phyloP scores from a whole-genome alignment of 2,329 filamentous ascomycete genomes.

The Ophiosphaerella narmari region DNA sequence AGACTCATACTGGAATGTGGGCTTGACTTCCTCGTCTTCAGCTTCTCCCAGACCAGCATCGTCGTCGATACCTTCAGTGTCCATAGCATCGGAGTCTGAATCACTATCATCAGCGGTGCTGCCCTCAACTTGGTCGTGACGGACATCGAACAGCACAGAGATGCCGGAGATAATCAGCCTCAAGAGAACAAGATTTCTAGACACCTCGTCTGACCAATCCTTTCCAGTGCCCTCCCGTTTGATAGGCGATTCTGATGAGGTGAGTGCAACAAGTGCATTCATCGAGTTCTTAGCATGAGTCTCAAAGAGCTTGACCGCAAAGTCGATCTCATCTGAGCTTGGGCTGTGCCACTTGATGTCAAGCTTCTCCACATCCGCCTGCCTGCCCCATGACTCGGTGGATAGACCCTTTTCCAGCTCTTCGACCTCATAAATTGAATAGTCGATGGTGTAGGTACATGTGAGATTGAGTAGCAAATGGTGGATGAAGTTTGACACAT shows the following conservation, averaged over 20 bases:
- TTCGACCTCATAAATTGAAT: constrained; percentile 81
- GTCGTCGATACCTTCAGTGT: constrained; percentile 53
- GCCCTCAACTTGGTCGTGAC: constrained; percentile 45
- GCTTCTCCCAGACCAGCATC: constrained; percentile 64
- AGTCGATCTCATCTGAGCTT: constrained; percentile 76
- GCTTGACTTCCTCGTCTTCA: constrained; percentile 81
- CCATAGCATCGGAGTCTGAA: constrained; percentile 46
- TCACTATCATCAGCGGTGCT: constrained; percentile 58
- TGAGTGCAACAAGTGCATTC: constrained; percentile 75
- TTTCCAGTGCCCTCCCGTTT: constrained; percentile 95
- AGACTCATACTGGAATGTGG: constrained; percentile 85
- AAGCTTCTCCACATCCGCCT: constrained; percentile 73
- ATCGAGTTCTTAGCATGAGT: constrained; percentile 80
- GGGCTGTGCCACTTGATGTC: constrained; percentile 93
- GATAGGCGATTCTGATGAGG: constrained; percentile 77
- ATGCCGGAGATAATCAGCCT: constrained; percentile 89
- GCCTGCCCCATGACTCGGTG: constrained; percentile 81
- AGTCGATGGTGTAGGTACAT: constrained; percentile 90
- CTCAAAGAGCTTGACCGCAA: constrained; percentile 87
- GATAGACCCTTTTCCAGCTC: constrained; percentile 73
- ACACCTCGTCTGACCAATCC: constrained; percentile 98
- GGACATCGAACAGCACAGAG: constrained; percentile 83
- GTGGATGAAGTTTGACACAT: constrained; percentile 97
- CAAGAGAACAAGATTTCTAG: constrained; percentile 83
- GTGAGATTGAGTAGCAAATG: constrained; percentile 94